A percentile compares a stretch with the other conserved stretches of the same genome.
These are phyloP conservation scores for Aspergillus sp. DNA, from an alignment of 2,329 filamentous ascomycete species.

Conservation along the genomic window DNA sequence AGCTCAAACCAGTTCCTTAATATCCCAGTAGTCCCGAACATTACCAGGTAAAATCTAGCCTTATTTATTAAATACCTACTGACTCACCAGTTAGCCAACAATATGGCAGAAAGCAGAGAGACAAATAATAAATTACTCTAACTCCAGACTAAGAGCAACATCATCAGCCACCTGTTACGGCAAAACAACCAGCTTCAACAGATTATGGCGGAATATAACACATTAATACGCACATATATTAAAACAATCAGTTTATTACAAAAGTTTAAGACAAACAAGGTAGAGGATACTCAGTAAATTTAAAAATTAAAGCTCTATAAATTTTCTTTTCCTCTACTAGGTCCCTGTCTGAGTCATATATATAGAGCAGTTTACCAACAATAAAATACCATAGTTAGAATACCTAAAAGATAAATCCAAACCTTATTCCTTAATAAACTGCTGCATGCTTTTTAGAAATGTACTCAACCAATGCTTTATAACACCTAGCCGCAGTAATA, in stretches of 20 bases:
- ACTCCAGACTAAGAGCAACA: background rate
- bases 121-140: background rate
- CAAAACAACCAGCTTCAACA: background rate
- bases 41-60: background rate
- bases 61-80: background rate
- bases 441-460: conserved; percentile 17
- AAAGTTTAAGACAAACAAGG: background rate
- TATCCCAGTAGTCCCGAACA: background rate
- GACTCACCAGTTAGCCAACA: background rate
- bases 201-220: background rate
- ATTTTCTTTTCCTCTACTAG: conserved; percentile 8
- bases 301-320: conserved; percentile 6
- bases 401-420: conserved; percentile 13
- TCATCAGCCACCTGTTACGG: background rate
- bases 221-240: background rate
- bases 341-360: background rate
- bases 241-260: background rate
- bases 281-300: background rate
- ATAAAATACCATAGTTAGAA: background rate
- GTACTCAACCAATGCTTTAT: conserved; percentile 7
- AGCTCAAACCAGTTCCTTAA: background rate
- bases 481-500: conserved; percentile 11
- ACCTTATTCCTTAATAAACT: conserved; percentile 16
- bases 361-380: background rate
- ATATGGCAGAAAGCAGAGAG: background rate